Conservation (phyloP, 2,329 filamentous ascomycete genomes). For the Fusarium chlamydosporum region DNA sequence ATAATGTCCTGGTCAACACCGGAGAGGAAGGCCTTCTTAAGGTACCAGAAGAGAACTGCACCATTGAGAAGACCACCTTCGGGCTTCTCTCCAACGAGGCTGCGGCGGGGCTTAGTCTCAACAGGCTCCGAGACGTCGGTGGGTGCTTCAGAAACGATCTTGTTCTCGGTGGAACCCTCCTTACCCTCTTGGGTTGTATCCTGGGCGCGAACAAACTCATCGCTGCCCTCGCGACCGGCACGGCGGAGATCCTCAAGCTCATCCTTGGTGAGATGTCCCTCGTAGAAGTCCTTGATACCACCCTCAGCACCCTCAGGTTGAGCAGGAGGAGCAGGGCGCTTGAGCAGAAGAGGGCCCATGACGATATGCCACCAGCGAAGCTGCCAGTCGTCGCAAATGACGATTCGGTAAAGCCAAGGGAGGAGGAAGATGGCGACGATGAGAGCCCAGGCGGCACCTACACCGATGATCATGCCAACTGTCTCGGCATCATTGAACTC, state of each 20-base stretch:
- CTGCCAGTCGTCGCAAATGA: constrained; percentile 73
- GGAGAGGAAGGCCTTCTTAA: constrained; percentile 47
- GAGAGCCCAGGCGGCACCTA: constrained; percentile 64
- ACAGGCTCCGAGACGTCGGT: constrained; percentile 13
- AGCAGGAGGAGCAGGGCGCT: constrained; percentile 58
- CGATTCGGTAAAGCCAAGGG: constrained; percentile 70
- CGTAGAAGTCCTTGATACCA: constrained; percentile 68
- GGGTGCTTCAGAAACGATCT: constrained; percentile 29
- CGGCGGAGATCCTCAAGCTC: constrained; percentile 62
- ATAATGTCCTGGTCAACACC: constrained; percentile 51
- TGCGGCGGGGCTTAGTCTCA: constrained; percentile 33
- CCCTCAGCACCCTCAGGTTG: constrained; percentile 78
- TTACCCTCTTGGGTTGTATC: constrained; percentile 36
- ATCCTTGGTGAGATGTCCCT: constrained; percentile 67
- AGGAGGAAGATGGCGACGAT: constrained; percentile 68
- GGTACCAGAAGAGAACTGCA: constrained; percentile 45
- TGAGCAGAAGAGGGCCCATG: constrained; percentile 67
- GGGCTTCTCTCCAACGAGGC: constrained; percentile 43
- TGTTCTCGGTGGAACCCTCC: constrained; percentile 45
- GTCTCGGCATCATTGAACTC: constrained; percentile 58
- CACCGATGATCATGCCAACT: constrained; percentile 67
- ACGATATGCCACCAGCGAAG: constrained; percentile 69
- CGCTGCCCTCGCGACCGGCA: constrained; percentile 46
- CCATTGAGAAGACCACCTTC: constrained; percentile 30
- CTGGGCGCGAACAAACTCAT: constrained; percentile 47